Evolutionary conservation across 371 early-diverging fungal genomes (phyloP), one percentile per base, ranked within the genome.

Genomic region (Syncephalastrum contaminatum): DNA sequence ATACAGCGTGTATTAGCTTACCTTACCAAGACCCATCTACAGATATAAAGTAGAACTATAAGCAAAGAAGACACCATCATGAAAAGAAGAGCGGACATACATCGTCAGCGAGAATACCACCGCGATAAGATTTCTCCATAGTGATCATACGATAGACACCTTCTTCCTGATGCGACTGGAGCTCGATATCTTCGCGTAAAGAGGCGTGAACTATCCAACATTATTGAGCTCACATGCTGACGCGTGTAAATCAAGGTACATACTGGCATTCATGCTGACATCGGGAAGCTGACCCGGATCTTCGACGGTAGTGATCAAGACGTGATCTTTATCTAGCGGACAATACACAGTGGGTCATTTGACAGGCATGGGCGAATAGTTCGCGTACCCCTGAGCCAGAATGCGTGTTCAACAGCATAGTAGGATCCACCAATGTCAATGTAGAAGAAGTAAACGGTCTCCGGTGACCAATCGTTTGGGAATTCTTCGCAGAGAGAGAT

Each of bases 21-120:
- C 72, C 60, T 75, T 75, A 43, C 75, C 75, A 13, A 75, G 49
- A 1, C 75, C 75, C 75, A 75, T 75, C 70, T 74, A 58, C 24
- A 40, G 4, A 25, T 45, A 36, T 51, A 45, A 36, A 36, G 20
- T 16, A 44, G 16, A 43, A 14, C 16, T n/a, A 14, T 16, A n/a
- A 19, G 7, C 21, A 5, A 42, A 16, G 18, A 22, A 13, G n/a
- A 27, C 12, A 12, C 48, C 53, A 30, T 30, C 36, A 8, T 10
- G 36, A 8, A 30, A 40, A 27, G 10, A 30, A 5, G 36, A 12
- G 36, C 10, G 36, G 12, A 30, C 54, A 49, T 67, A 66, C 74
- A 54, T 75, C 75, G 42, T 75, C 75, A 19, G 75, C 75, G 8
- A 75, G 47, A 40, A 75, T 70, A 20, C 75, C 75, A 4, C 75